Base-by-base conservation (phyloP, 2,329 filamentous ascomycete species). In the Sporothrix inflata region DNA sequence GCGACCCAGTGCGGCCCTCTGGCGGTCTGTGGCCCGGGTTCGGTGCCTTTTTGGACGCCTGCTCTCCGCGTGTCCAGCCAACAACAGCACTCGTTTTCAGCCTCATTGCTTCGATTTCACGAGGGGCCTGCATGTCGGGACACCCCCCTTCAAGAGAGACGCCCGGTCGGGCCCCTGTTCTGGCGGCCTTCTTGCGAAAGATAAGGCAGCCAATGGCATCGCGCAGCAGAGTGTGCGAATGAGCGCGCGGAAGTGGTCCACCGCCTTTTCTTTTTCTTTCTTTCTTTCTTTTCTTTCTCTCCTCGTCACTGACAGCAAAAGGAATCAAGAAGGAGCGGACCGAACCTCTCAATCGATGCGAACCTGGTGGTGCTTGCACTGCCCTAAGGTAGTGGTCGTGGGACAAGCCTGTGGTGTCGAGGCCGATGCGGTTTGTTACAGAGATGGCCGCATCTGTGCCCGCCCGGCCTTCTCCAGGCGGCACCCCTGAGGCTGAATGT, bases 1-100 rank as follows among this genome's bases (percentile, higher is more conserved):
- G 60, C 60, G 60, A 42, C 60, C 60, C 60, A 61, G 2, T 66
- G 63, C 63, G 45, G 42, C 63, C 45, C 63, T 66, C 27, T 66
- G 63, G 63, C 63, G 63, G 63, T 66, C 63, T 47, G 34, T 16
- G 12, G 38, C n/a, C n/a, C 4, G 6, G 9, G 8, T 21, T 21
- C 47, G 42, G 2, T 49, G 40, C 63, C 63, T 66, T 65, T 27
- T 45, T 45, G n/a, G 63, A 66, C 63, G 63, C 63, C 63, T 66
- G 40, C 14, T 11, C 11, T 55, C n/a, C 2, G 19, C 24, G 16
- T n/a, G 16, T 34, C 16, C 42, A 66, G 63, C 63, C 63, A 66
- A 66, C 40, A 21, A 4, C 63, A 66, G 24, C 16, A 30, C 21
- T 11, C 16, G 1, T 12, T 66, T 66, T 49, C 42, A 66, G 63